These are phyloP conservation scores for Erythrophleum fordii DNA, from an alignment of 306 rosid species.

Conservation along the genomic window DNA sequence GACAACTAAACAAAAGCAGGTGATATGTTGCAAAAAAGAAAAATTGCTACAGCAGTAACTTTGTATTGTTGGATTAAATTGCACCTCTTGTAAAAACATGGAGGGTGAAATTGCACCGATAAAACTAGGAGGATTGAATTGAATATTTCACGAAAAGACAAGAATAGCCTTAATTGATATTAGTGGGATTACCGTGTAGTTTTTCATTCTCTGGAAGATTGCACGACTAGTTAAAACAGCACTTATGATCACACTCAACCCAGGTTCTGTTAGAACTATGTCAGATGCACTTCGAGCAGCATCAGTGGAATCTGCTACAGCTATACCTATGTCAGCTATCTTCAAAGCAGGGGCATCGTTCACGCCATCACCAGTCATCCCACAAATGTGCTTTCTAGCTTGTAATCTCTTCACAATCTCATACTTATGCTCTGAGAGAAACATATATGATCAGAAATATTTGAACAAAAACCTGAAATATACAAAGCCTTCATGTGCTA, in stretches of 20 bases:
- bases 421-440: slow-evolving; percentile 68
- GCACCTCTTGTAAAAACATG: too few species aligned
- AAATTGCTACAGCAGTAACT: too few species aligned
- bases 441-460: neutral
- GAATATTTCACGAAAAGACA: neutral
- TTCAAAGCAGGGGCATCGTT: slow-evolving; percentile 83
- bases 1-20: too few species aligned
- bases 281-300: slow-evolving; percentile 83
- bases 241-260: slow-evolving; percentile 80
- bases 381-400: slow-evolving; percentile 72
- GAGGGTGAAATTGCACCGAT: too few species aligned
- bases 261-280: slow-evolving; percentile 81
- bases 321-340: slow-evolving; percentile 85
- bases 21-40: too few species aligned
- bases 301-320: slow-evolving; percentile 78
- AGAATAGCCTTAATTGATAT: neutral
- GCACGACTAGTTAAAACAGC: slow-evolving; percentile 83
- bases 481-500: neutral
- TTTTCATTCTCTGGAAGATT: slow-evolving; percentile 80
- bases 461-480: neutral
- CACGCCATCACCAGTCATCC: slow-evolving; percentile 90
- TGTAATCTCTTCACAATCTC: slow-evolving; percentile 80
- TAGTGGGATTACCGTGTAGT: slow-evolving; percentile 63
- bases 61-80: too few species aligned
- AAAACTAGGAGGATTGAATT: too few species aligned